Conservation (phyloP, 371 early-diverging fungal genomes). For the Syncephalastrum contaminatum region DNA sequence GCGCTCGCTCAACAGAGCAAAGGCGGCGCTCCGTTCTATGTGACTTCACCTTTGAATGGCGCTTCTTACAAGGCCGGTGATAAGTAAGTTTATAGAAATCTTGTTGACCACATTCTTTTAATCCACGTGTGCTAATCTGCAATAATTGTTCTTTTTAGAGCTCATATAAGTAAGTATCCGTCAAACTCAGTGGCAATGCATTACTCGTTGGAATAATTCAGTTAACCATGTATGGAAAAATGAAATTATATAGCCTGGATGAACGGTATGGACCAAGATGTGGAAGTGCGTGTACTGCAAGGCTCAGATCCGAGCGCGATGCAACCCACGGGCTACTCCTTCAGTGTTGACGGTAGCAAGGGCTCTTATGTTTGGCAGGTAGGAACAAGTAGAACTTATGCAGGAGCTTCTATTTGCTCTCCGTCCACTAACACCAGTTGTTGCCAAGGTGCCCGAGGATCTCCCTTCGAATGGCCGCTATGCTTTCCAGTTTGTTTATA, state of each 20-base stretch:
- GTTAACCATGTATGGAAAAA: too few species aligned
- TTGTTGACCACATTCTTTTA: too few species aligned
- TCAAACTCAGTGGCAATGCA: too few species aligned
- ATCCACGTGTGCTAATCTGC: too few species aligned
- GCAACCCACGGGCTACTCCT: constrained; percentile 10
- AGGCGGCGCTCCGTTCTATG: constrained; percentile 11
- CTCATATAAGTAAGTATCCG: too few species aligned
- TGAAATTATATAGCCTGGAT: constrained; percentile 12
- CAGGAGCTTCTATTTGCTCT: constrained; percentile 7
- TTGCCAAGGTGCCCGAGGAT: constrained; percentile 12
- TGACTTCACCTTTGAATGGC: constrained; percentile 11
- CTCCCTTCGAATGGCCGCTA: constrained; percentile 9
- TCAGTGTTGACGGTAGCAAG: constrained; percentile 10
- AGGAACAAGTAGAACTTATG: neutral
- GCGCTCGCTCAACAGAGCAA: constrained; percentile 4
- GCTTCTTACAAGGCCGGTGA: constrained; percentile 9
- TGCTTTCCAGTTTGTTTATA: constrained; percentile 14
- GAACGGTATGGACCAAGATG: constrained; percentile 14
- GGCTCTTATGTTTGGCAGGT: constrained; percentile 16
- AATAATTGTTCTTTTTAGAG: too few species aligned
- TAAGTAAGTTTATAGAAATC: constrained; percentile 6
- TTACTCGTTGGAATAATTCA: too few species aligned
- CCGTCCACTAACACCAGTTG: neutral
- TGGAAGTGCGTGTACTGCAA: constrained; percentile 11
- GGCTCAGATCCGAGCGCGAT: constrained; percentile 7